phyloP scores from a whole-genome alignment of 2,329 filamentous ascomycete genomes.

The Fusarium irregulare region DNA sequence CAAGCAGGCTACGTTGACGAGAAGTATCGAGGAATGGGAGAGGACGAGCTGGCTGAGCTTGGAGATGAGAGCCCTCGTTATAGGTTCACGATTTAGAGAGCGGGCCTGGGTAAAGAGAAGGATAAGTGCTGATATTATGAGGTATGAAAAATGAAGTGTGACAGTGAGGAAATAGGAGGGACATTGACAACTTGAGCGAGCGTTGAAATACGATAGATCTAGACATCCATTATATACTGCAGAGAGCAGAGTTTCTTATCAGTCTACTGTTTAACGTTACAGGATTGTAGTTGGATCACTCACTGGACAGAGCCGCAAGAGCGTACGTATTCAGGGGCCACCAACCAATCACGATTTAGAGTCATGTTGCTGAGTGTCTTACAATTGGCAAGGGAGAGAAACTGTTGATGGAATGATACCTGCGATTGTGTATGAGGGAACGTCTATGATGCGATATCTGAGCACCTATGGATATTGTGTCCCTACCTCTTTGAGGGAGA shows the following conservation, averaged over 20 bases:
- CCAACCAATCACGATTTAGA: not conserved
- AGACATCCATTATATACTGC: not conserved
- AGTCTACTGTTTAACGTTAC: not conserved
- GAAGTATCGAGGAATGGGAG: constrained; percentile 55
- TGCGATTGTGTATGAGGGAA: not conserved
- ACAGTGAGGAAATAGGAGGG: not conserved
- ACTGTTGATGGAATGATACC: not conserved
- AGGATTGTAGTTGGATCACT: not conserved
- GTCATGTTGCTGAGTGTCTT: not conserved
- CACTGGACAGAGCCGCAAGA: constrained; percentile 2
- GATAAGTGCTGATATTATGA: not conserved
- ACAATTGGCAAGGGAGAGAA: not conserved
- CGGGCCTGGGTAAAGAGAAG: not conserved
- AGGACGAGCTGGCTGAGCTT: constrained; percentile 62
- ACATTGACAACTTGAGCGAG: not conserved
- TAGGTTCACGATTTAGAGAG: constrained; percentile 55
- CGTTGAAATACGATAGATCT: not conserved
- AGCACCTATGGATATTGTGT: not conserved
- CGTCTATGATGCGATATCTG: not conserved
- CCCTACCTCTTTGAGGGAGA: not conserved
- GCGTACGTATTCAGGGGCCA: not conserved
- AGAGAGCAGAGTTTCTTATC: not conserved
- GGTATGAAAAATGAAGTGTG: not conserved
- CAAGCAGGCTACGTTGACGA: constrained; percentile 53
- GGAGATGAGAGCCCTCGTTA: constrained; percentile 65